Conservation (phyloP, 1,139 yeast species). For the Candida pseudoviswanathii region DNA sequence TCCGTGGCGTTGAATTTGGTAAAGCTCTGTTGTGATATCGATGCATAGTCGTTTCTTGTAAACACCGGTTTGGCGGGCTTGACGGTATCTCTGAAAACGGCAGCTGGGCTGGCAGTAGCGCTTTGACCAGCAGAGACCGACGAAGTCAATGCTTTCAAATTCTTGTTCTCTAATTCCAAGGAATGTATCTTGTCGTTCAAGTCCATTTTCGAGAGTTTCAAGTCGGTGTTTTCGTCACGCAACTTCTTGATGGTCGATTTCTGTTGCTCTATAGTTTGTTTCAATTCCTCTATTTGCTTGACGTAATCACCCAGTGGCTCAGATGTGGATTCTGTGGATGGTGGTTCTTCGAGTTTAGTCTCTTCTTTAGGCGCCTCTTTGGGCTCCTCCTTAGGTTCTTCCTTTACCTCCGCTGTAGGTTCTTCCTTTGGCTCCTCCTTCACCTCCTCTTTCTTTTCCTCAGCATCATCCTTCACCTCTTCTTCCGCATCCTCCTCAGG, state of each 20-base stretch:
- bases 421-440: conserved; percentile 12
- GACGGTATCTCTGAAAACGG: conserved; percentile 11
- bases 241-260: conserved; percentile 39
- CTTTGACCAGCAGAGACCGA: conserved; percentile 3
- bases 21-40: conserved; percentile 31
- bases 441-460: conserved; percentile 15
- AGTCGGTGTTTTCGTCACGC: conserved; percentile 48
- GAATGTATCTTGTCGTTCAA: conserved; percentile 37
- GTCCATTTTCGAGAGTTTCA: conserved; percentile 50
- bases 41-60: conserved; percentile 39
- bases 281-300: conserved; percentile 33
- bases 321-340: neutral
- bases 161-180: conserved; percentile 25
- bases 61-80: conserved; percentile 39
- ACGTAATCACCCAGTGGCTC: conserved; percentile 5
- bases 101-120: neutral
- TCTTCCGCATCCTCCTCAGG: conserved; percentile 8
- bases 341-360: neutral
- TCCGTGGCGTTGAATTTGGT: conserved; percentile 22
- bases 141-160: conserved; percentile 16
- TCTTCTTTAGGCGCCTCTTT: conserved; percentile 1
- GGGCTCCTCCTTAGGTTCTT: conserved; percentile 13
- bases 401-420: conserved; percentile 3
- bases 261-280: conserved; percentile 30
- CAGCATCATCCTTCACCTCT: neutral